These are phyloP conservation scores for Discostella stelligeroides DNA, from an alignment of 108 stramenopile species.

Conservation along the genomic window DNA sequence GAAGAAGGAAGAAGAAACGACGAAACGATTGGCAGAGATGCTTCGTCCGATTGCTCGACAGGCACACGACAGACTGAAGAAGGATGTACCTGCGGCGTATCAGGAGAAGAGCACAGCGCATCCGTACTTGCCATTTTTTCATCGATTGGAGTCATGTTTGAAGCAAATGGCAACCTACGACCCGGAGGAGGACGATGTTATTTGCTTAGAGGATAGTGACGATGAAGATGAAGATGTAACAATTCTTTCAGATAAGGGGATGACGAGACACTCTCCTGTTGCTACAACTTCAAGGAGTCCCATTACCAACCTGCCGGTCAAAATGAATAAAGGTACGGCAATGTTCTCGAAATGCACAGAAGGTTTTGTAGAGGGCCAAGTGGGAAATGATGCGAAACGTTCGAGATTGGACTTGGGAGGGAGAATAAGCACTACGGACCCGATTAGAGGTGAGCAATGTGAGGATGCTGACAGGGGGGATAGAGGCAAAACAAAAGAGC, in stretches of 20 bases:
- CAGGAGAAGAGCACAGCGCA: slow-evolving; percentile 85
- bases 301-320: too few species aligned
- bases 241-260: slow-evolving; percentile 9
- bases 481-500: slow-evolving; percentile 11
- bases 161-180: slow-evolving; percentile 81
- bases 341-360: background rate
- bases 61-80: slow-evolving; percentile 65
- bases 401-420: slow-evolving; percentile 9
- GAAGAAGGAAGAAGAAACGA: slow-evolving; percentile 52
- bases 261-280: background rate
- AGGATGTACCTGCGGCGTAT: slow-evolving; percentile 84
- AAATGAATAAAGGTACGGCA: too few species aligned
- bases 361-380: background rate
- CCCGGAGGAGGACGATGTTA: slow-evolving; percentile 86
- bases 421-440: background rate
- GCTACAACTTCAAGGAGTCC: background rate
- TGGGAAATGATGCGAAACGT: background rate
- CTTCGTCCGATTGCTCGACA: slow-evolving; percentile 70
- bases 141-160: slow-evolving; percentile 78
- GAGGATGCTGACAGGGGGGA: background rate
- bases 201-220: slow-evolving; percentile 77
- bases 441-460: background rate
- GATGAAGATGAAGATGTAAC: slow-evolving; percentile 41
- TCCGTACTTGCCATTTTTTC: slow-evolving; percentile 90
- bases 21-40: slow-evolving; percentile 61